phyloP scores from a whole-genome alignment of 2,329 filamentous ascomycete genomes.

The Neofusicoccum laricinum region DNA sequence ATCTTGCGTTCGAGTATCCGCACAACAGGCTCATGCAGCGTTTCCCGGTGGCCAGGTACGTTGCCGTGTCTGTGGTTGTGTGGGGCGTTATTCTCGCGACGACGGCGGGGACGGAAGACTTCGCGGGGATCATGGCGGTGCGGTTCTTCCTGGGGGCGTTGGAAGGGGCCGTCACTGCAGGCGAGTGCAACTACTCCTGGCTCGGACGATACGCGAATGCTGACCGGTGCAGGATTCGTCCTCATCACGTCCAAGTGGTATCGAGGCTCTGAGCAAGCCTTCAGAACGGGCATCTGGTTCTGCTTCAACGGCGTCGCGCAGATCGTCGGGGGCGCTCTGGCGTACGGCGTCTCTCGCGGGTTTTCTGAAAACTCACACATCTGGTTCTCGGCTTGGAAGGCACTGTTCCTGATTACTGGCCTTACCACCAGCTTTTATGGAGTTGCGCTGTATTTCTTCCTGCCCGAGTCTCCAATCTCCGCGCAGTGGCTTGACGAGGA shows the following conservation, averaged over 20 bases:
- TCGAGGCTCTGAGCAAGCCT: conserved; percentile 55
- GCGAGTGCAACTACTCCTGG: neutral
- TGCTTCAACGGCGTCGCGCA: conserved; percentile 19
- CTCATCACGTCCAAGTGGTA: conserved; percentile 62
- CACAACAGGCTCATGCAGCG: neutral
- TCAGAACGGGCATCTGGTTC: conserved; percentile 31
- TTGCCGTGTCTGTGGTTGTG: conserved; percentile 42
- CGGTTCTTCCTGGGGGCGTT: conserved; percentile 67
- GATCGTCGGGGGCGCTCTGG: conserved; percentile 23
- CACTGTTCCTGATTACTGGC: conserved; percentile 17
- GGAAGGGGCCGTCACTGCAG: conserved; percentile 55
- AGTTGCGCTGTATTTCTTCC: conserved; percentile 38
- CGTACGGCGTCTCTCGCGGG: conserved; percentile 26
- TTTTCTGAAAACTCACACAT: conserved; percentile 45
- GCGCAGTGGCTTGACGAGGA: conserved; percentile 55
- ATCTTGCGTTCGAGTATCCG: neutral
- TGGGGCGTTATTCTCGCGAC: conserved; percentile 40
- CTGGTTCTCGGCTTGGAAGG: conserved; percentile 51
- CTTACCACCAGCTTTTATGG: neutral
- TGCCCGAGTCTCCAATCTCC: conserved; percentile 65
- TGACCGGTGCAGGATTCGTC: conserved; percentile 28
- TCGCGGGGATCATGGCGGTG: conserved; percentile 43
- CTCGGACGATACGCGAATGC: too few species aligned
- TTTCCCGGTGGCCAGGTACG: neutral
- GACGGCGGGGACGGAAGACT: conserved; percentile 15